Evolutionary conservation across 805 yeast species (phyloP), one percentile per base, ranked within the genome.

Genomic region (Yamadazyma takamatsuzukensis): DNA sequence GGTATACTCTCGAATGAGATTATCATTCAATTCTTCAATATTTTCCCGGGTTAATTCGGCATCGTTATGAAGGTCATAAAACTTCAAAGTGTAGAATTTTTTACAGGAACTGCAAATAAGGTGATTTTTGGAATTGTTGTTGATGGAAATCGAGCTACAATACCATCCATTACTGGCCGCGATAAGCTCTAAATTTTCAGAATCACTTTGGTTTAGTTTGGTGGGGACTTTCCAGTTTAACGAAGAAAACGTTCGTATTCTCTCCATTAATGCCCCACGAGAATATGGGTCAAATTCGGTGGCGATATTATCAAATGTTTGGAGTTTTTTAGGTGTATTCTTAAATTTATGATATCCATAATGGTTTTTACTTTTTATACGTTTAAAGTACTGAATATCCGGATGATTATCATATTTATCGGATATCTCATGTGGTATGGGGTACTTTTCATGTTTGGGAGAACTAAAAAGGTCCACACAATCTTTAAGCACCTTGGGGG

Each of bases 121-220:
- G 27, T 52, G 58, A 40, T 64, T 65, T 34, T 50, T 53, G 6
- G 48, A 35, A 26, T 48, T 39, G 19, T 45, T 44, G 27, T 39
- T 39, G 6, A 38, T 29, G 1, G 57, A 41, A 15, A 56, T 46
- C 6, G 61, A 50, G 11, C 64, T 65, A 39, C 75, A 70, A 30
- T 48, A 53, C 82, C 82, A 77, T 2, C 83, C 83, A 33, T 68
- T 59, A 15, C 69, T 44, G 1, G 78, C 66, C 44, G 78, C 70
- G 18, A 49, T 59, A 21, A 77, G 53, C 32, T 78, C 79, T 5
- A 59, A 69, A 17, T 76, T 47, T 5, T 36, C 30, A 10, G 16
- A 27, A n/a, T 29, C 30, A 15, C 18, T 25, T n/a, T n/a, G n/a
- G 15, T 21, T 11, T 9, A 11, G 11, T 10, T 27, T 24, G 21